Conservation (phyloP, 345 rosid genomes). For the Aquilaria yunnanensis region DNA sequence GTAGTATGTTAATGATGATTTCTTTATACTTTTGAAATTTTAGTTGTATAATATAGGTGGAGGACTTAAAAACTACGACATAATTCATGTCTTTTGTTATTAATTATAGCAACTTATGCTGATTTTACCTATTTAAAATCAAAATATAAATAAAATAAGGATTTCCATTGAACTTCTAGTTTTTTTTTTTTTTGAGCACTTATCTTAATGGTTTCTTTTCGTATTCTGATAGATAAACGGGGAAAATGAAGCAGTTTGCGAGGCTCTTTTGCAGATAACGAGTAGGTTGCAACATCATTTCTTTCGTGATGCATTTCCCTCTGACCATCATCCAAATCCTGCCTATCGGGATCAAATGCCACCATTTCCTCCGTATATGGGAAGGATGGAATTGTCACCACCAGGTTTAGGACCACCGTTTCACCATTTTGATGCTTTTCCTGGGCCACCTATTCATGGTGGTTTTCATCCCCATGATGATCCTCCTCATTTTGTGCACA, state of each 20-base stretch:
- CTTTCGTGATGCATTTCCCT: slow-evolving; percentile 49
- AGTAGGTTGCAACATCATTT: slow-evolving; percentile 54
- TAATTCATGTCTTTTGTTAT: too few species aligned
- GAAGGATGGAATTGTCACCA: slow-evolving; percentile 68
- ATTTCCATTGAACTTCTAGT: neutral
- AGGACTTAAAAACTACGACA: too few species aligned
- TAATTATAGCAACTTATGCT: neutral
- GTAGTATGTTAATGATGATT: too few species aligned
- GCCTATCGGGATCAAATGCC: slow-evolving; percentile 45
- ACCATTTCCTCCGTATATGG: slow-evolving; percentile 46
- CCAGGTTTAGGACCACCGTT: slow-evolving; percentile 46
- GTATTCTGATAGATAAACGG: slow-evolving; percentile 45
- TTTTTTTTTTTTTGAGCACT: neutral
- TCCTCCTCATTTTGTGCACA: slow-evolving; percentile 42
- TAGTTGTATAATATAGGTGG: too few species aligned
- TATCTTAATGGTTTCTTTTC: slow-evolving; percentile 4
- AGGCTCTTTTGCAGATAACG: slow-evolving; percentile 69
- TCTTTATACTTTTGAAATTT: too few species aligned
- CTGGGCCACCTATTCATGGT: slow-evolving; percentile 48
- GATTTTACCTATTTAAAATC: neutral
- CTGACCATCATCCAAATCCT: slow-evolving; percentile 46
- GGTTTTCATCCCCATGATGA: slow-evolving; percentile 49
- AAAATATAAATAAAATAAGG: neutral
- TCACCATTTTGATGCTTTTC: slow-evolving; percentile 45
- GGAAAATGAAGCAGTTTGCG: slow-evolving; percentile 58